Conservation (phyloP, 108 stramenopile species). For the Phaeodactylum tricornutum region DNA sequence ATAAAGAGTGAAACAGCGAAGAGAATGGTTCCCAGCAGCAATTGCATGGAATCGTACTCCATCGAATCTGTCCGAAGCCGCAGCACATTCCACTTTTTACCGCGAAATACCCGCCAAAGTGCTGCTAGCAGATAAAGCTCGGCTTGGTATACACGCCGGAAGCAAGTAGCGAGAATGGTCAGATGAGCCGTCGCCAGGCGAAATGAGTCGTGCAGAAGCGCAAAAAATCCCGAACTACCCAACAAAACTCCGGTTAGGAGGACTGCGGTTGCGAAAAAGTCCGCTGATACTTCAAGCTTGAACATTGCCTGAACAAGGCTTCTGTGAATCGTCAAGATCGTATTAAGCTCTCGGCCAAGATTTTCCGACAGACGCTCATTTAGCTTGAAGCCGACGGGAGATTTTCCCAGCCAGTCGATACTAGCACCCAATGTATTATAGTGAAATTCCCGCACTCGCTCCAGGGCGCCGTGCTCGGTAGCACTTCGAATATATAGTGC, state of each 20-base stretch:
- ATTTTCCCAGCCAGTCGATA: constrained; percentile 51
- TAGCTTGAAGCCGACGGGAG: constrained; percentile 77
- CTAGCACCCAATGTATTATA: not conserved
- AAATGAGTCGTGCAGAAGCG: constrained; percentile 43
- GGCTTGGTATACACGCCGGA: constrained; percentile 28
- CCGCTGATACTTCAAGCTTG: too few relatives aligned
- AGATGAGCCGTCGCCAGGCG: constrained; percentile 46
- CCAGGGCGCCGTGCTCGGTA: too few relatives aligned
- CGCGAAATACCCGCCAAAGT: constrained; percentile 82
- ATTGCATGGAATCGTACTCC: constrained; percentile 77
- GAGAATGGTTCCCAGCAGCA: constrained; percentile 74
- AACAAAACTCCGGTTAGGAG: not conserved
- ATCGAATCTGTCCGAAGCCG: constrained; percentile 74
- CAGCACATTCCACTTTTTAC: constrained; percentile 81
- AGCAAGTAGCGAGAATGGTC: constrained; percentile 21
- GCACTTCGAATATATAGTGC: not conserved
- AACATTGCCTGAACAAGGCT: too few relatives aligned
- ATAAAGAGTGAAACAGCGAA: constrained; percentile 80
- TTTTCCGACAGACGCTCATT: constrained; percentile 59
- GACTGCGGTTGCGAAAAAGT: not conserved
- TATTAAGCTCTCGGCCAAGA: constrained; percentile 43
- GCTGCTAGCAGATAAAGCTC: constrained; percentile 54
- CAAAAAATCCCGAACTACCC: constrained; percentile 25
- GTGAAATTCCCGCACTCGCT: not conserved
- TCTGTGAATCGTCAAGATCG: too few relatives aligned